Evolutionary conservation across 176 grass and related monocot genomes (phyloP).

Genomic region (Zea luxurians): DNA sequence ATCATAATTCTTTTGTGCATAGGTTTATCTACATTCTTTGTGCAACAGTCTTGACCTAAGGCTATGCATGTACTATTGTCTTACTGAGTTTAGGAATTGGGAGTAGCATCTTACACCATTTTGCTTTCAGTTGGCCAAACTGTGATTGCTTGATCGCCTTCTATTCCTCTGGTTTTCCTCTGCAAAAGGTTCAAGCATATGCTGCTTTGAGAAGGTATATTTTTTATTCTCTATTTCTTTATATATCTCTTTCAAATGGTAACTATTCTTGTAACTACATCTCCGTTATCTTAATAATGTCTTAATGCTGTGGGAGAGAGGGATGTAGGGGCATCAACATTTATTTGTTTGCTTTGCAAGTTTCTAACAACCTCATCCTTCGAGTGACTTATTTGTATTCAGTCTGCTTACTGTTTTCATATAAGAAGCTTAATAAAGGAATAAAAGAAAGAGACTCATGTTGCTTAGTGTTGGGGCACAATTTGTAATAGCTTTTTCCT

Average conservation of each 20-base stretch:
- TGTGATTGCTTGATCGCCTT: conserved; percentile 99
- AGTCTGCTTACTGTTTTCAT: neutral
- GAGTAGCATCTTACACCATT: conserved; percentile 29
- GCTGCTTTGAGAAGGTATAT: conserved; percentile 70
- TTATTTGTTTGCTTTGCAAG: neutral
- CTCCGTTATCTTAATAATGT: conserved; percentile 3
- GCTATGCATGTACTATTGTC: neutral
- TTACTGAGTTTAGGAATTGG: conserved; percentile 2
- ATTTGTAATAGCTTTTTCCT: neutral
- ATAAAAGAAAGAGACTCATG: neutral
- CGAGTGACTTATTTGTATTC: neutral
- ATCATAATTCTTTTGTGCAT: conserved; percentile 36
- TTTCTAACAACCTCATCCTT: neutral
- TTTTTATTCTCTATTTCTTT: conserved; percentile 6
- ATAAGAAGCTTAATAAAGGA: neutral
- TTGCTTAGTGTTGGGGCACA: neutral
- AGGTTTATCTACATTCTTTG: conserved; percentile 37
- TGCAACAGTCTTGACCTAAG: conserved; percentile 18
- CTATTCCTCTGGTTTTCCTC: conserved; percentile 91
- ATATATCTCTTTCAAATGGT: conserved; percentile 13
- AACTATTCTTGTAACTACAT: conserved; percentile 13
- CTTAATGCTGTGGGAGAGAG: neutral
- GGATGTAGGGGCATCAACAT: neutral
- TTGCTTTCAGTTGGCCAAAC: conserved; percentile 89
- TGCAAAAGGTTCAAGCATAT: conserved; percentile 85